Percentiles rank a stretch among this genome's conserved stretches.
Evolutionary conservation across 2,329 filamentous ascomycete genomes (phyloP).

Genomic region (Aspergillus quadricinctus): DNA sequence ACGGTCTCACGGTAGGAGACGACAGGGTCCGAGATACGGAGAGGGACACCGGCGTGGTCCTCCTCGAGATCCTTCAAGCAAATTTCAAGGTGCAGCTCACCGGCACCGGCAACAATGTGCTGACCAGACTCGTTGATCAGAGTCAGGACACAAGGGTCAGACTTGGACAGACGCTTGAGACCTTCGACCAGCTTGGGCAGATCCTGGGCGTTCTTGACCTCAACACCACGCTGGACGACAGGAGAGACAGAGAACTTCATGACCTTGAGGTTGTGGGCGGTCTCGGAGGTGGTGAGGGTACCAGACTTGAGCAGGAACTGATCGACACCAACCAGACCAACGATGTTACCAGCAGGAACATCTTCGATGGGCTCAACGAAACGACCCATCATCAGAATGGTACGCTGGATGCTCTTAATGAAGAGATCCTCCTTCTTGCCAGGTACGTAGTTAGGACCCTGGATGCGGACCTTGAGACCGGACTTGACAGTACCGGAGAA

Average conservation of each 20-base stretch:
- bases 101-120: conserved; percentile 97
- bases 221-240: conserved; percentile 96
- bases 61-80: conserved; percentile 99
- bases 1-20: conserved; percentile 99
- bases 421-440: conserved; percentile 99
- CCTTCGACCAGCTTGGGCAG: conserved; percentile 99
- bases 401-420: conserved; percentile 99
- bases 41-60: conserved; percentile 97
- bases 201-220: conserved; percentile 99
- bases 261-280: conserved; percentile 99
- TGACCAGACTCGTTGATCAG: conserved; percentile 88
- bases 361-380: conserved; percentile 98
- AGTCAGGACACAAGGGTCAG: conserved; percentile 95
- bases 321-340: conserved; percentile 98
- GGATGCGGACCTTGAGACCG: conserved; percentile 99
- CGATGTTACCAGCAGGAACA: conserved; percentile 99
- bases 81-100: conserved; percentile 99
- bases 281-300: conserved; percentile 95
- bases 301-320: conserved; percentile 99
- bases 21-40: conserved; percentile 96
- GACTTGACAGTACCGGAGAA: conserved; percentile 97
- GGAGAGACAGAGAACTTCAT: conserved; percentile 99
- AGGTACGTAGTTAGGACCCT: conserved; percentile 97
- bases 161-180: conserved; percentile 99
- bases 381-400: conserved; percentile 99